Evolutionary conservation across 768 basidiomycete species (phyloP).

Genomic region (Xerocomus spinulosus): DNA sequence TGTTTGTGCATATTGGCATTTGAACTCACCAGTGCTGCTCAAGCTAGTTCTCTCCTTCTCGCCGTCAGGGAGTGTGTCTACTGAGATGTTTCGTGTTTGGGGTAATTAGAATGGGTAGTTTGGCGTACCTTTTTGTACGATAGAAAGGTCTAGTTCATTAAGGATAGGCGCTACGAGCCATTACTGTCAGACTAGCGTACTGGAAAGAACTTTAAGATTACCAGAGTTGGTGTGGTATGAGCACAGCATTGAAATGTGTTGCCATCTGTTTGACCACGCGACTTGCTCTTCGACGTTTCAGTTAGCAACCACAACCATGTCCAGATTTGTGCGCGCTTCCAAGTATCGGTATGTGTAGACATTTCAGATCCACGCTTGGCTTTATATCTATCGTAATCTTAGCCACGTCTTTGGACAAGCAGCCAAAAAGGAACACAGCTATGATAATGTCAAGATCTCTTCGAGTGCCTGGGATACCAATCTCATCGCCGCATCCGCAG

Average conservation of each 20-base stretch:
- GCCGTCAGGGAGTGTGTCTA: too few relatives aligned
- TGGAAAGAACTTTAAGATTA: too few relatives aligned
- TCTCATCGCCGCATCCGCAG: slow-evolving; percentile 77
- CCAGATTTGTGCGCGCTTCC: slow-evolving; percentile 79
- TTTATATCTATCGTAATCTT: background rate
- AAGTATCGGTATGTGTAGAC: slow-evolving; percentile 67
- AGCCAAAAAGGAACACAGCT: slow-evolving; percentile 76
- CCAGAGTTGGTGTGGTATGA: too few relatives aligned
- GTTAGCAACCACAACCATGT: slow-evolving; percentile 43
- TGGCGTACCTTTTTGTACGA: too few relatives aligned
- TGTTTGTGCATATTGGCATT: too few relatives aligned
- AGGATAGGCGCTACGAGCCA: too few relatives aligned
- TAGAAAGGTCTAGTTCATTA: too few relatives aligned
- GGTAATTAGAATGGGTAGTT: too few relatives aligned
- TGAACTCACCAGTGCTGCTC: too few relatives aligned
- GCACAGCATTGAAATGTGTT: background rate
- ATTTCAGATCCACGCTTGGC: slow-evolving; percentile 6
- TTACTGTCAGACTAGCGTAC: too few relatives aligned
- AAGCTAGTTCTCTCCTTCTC: too few relatives aligned
- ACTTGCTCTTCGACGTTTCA: background rate
- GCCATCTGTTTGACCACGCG: background rate
- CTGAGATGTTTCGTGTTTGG: too few relatives aligned
- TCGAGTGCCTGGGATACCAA: slow-evolving; percentile 97
- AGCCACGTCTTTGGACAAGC: slow-evolving; percentile 92
- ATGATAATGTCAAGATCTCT: slow-evolving; percentile 83